Evolutionary conservation across 2,329 filamentous ascomycete species (phyloP), one percentile per base, ranked within the genome.

Genomic region (Arthrocladium fulminans): DNA sequence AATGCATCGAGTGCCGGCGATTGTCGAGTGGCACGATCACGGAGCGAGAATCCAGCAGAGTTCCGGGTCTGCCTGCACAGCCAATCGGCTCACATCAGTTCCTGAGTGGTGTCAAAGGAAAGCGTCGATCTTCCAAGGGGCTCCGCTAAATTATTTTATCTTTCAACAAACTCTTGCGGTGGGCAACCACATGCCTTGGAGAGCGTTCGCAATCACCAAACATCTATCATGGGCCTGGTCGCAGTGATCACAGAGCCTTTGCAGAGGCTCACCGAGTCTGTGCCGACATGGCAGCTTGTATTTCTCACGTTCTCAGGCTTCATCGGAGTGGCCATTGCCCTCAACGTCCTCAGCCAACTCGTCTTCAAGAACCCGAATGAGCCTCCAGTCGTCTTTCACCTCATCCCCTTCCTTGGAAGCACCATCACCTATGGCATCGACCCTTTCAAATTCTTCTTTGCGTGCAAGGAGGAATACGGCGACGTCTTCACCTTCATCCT

Each of bases 401-500:
- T 79, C 78, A 75, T 90, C 61, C 86, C 86, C 1, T 60, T 70
- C 15, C 39, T 73, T 39, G 70, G 70, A 12, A 73, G 60, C 50
- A 70, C 70, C 4, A 59, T 73, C 35, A 57, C 53, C 23, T 73
- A 72, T 57, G 69, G 70, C 47, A 69, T 67, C 47, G 66, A 71
- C 45, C 90, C 90, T 13, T 89, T 87, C 62, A 75, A 73, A 45
- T 97, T 96, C 76, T 95, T 96, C 73, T 75, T 76, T 51, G 66
- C 60, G 56, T 79, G 82, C 70, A 77, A 81, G 59, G 73, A 79
- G 57, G 92, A 94, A 84, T 84, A 90, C 65, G 88, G 88, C 63
- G 86, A 94, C 67, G 80, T 90, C 62, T 95, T 92, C 66, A 95
- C 88, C 24, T 95, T 94, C 62, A 73, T 94, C 54, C 76, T 95